phyloP scores from a whole-genome alignment of 2,329 filamentous ascomycete species.

The Botrytis cinerea region DNA sequence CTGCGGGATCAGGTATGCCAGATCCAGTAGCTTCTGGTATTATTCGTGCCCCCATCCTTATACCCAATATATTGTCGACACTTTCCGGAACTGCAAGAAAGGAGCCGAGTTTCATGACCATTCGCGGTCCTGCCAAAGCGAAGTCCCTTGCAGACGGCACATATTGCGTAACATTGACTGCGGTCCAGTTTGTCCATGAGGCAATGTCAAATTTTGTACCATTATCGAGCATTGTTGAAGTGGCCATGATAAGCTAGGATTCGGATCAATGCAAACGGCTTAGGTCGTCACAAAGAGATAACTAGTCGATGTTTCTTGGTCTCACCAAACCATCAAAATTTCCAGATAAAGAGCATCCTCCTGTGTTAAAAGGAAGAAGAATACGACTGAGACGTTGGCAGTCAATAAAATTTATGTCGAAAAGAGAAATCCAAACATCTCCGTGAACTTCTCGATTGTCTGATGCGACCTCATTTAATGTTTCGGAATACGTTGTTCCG shows the following conservation, averaged over 20 bases:
- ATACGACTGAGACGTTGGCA: not conserved
- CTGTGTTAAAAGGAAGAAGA: not conserved
- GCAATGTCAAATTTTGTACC: constrained; percentile 49
- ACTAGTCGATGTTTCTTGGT: constrained; percentile 16
- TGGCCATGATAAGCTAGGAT: constrained; percentile 31
- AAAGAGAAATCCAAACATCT: constrained; percentile 1
- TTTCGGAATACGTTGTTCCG: constrained; percentile 12
- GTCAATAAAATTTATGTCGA: not conserved
- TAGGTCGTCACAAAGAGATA: constrained; percentile 22
- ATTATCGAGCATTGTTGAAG: constrained; percentile 32
- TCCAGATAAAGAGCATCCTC: constrained; percentile 22
- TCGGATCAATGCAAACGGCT: constrained; percentile 10
- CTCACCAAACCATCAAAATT: constrained; percentile 21
- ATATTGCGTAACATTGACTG: constrained; percentile 56
- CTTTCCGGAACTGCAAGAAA: constrained; percentile 61
- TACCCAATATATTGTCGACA: constrained; percentile 54
- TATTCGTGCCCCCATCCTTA: constrained; percentile 57
- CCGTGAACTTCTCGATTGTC: not conserved
- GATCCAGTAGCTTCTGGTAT: constrained; percentile 60
- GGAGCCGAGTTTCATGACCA: constrained; percentile 68
- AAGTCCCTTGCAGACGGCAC: constrained; percentile 68
- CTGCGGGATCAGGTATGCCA: constrained; percentile 46
- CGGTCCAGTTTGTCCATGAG: constrained; percentile 54
- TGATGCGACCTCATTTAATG: constrained; percentile 3
- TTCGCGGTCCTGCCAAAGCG: constrained; percentile 67